Conservation (phyloP, 2,329 filamentous ascomycete genomes). For the Whalleya microplaca region DNA sequence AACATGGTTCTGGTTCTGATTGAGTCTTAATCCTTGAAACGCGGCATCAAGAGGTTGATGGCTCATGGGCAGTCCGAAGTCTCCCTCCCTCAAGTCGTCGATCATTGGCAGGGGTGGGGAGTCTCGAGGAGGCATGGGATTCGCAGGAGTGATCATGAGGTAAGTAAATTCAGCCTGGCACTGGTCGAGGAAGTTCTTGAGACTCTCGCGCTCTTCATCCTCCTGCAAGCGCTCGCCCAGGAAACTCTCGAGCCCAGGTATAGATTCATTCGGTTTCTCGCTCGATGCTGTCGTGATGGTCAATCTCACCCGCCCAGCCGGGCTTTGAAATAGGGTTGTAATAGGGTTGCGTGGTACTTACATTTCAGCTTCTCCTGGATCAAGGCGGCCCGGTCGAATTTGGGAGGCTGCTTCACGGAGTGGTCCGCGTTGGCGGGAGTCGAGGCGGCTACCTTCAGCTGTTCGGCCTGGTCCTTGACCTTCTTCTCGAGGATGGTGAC, state of each 20-base stretch:
- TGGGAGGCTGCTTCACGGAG: conserved; percentile 47
- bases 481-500: conserved; percentile 88
- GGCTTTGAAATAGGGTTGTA: too few species aligned
- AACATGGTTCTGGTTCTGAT: conserved; percentile 65
- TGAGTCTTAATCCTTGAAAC: conserved; percentile 40
- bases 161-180: conserved; percentile 70
- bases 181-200: conserved; percentile 66
- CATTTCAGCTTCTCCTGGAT: conserved; percentile 61
- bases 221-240: conserved; percentile 34
- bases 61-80: conserved; percentile 49
- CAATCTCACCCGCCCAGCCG: conserved; percentile 6
- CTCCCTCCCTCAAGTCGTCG: conserved; percentile 62
- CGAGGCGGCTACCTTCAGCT: conserved; percentile 61
- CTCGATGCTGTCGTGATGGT: conserved; percentile 42
- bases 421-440: conserved; percentile 48
- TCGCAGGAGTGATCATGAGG: conserved; percentile 69
- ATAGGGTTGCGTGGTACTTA: conserved; percentile 40
- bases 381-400: conserved; percentile 52
- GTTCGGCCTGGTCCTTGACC: conserved; percentile 78
- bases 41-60: conserved; percentile 47
- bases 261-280: conserved; percentile 44
- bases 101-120: conserved; percentile 61
- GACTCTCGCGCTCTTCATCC: conserved; percentile 51
- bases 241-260: conserved; percentile 49
- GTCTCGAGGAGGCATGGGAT: conserved; percentile 67